These are phyloP conservation scores for Russula emetica DNA, from an alignment of 768 basidiomycete genomes.

Conservation along the genomic window DNA sequence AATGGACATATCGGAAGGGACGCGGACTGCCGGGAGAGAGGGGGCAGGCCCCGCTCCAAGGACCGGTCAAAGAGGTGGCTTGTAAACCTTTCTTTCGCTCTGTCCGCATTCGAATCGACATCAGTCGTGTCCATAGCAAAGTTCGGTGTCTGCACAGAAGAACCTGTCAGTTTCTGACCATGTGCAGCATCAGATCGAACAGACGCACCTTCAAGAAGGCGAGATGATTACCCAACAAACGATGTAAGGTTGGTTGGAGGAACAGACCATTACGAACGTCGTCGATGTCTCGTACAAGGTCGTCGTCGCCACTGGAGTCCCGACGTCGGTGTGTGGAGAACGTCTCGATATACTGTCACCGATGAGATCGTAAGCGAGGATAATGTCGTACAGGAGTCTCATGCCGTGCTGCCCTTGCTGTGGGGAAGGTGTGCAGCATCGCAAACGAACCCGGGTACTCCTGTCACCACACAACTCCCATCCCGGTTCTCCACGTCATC, in stretches of 20 bases:
- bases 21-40: not conserved
- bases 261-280: conserved; percentile 1
- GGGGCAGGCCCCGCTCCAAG: accelerated
- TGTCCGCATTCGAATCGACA: not conserved
- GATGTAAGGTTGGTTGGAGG: not conserved
- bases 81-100: not conserved
- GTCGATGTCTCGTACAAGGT: not conserved
- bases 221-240: not conserved
- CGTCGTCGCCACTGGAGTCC: not conserved
- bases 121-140: conserved; percentile 6
- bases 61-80: not conserved
- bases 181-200: not conserved
- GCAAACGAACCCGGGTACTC: not conserved
- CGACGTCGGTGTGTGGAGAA: not conserved
- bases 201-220: not conserved
- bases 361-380: conserved; percentile 2
- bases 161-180: not conserved
- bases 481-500: not conserved
- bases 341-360: not conserved
- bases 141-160: conserved; percentile 4
- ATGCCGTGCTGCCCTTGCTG: not conserved
- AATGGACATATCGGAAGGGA: not conserved
- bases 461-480: not conserved
- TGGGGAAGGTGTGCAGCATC: not conserved
- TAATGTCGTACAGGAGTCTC: not conserved